Evolutionary conservation across 2,329 filamentous ascomycete genomes (phyloP).

Genomic region (Exophiala sideris): DNA sequence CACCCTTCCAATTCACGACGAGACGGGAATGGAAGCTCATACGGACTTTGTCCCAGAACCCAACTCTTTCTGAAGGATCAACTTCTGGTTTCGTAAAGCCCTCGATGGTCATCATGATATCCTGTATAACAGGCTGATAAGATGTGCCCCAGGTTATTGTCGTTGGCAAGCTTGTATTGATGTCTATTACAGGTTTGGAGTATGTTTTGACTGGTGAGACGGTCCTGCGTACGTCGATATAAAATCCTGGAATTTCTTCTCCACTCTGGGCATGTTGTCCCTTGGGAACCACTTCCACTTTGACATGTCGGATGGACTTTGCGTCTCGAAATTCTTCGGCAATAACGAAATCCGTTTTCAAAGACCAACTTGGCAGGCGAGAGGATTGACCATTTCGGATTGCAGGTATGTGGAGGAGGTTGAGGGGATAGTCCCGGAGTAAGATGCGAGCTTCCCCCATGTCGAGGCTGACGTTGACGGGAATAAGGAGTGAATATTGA

Average conservation of each 20-base stretch:
- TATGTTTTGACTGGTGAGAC: constrained; percentile 95
- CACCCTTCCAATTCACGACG: constrained; percentile 85
- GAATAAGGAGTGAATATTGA: constrained; percentile 83
- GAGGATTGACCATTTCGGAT: constrained; percentile 76
- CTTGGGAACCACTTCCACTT: constrained; percentile 79
- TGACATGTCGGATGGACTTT: constrained; percentile 74
- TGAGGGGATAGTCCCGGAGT: constrained; percentile 88
- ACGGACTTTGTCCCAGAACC: constrained; percentile 98
- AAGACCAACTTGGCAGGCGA: constrained; percentile 73
- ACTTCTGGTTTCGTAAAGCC: constrained; percentile 94
- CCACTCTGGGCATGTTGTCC: constrained; percentile 54
- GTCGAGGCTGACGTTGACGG: constrained; percentile 82
- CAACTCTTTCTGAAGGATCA: constrained; percentile 87
- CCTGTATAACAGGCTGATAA: constrained; percentile 95
- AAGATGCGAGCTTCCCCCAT: constrained; percentile 88
- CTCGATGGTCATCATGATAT: constrained; percentile 99
- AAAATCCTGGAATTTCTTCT: constrained; percentile 62
- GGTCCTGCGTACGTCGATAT: constrained; percentile 82
- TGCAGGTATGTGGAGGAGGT: constrained; percentile 82
- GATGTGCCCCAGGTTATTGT: constrained; percentile 96
- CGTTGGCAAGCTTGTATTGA: constrained; percentile 89
- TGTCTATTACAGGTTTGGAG: constrained; percentile 84
- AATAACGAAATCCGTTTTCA: constrained; percentile 89
- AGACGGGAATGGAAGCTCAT: constrained; percentile 91
- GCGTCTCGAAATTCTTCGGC: constrained; percentile 85